Evolutionary conservation across 257 asterid genomes (phyloP).

Genomic region (Ocimum tenuiflorum): DNA sequence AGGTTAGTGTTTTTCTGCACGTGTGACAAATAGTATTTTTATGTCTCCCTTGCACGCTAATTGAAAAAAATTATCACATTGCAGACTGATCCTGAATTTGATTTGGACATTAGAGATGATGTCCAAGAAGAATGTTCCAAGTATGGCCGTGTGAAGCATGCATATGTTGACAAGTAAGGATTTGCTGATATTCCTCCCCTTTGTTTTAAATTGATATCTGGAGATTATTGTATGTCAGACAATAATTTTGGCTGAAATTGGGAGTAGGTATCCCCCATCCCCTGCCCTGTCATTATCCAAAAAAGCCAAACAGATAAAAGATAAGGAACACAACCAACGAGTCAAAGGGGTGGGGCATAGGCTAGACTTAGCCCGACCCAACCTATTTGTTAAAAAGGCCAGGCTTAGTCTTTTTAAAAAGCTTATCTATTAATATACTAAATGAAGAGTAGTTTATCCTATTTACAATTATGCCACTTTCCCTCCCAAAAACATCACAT

Average conservation of each 20-base stretch:
- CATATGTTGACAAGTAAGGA: constrained; percentile 83
- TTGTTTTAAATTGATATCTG: not conserved
- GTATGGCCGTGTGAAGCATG: constrained; percentile 83
- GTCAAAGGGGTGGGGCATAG: too few relatives aligned
- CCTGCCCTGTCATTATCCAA: too few relatives aligned
- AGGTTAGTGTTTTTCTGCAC: constrained; percentile 43
- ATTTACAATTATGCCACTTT: too few relatives aligned
- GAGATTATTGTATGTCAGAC: not conserved
- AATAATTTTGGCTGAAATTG: not conserved
- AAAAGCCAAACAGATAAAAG: too few relatives aligned
- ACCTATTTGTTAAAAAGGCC: too few relatives aligned
- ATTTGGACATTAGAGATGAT: constrained; percentile 85
- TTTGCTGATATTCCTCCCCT: not conserved
- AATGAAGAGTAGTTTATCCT: too few relatives aligned
- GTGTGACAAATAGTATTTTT: not conserved
- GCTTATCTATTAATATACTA: too few relatives aligned
- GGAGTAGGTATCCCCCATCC: too few relatives aligned
- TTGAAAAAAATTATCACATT: not conserved
- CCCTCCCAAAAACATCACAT: too few relatives aligned
- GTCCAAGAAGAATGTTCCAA: constrained; percentile 91
- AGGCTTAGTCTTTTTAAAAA: too few relatives aligned
- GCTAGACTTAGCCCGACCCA: too few relatives aligned
- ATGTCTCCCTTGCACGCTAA: not conserved
- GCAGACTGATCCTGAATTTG: constrained; percentile 89
- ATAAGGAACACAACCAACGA: too few relatives aligned